These are phyloP conservation scores for Adansonia grandidieri DNA, from an alignment of 441 rosid species.

Conservation along the genomic window DNA sequence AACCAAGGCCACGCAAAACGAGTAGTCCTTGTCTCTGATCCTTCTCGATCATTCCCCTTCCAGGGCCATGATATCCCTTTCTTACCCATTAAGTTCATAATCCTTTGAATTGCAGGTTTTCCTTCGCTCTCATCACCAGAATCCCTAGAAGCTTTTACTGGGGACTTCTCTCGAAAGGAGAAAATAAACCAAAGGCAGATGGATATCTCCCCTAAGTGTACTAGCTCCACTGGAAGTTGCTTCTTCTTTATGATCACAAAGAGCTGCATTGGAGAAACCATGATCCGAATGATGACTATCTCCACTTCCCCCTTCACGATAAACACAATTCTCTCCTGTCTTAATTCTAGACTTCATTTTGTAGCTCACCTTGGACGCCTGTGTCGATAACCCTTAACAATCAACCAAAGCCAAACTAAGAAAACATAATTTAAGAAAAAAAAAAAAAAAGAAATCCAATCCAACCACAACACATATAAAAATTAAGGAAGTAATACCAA, in stretches of 20 bases:
- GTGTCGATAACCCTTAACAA: slow-evolving; percentile 33
- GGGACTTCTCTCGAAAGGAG: slow-evolving; percentile 52
- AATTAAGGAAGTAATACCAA: slow-evolving; percentile 51
- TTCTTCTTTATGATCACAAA: slow-evolving; percentile 74
- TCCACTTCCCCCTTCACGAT: slow-evolving; percentile 75
- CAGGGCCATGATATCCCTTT: slow-evolving; percentile 93
- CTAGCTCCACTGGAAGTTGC: slow-evolving; percentile 84
- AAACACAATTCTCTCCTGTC: slow-evolving; percentile 50
- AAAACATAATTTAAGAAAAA: not conserved
- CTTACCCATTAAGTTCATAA: slow-evolving; percentile 68
- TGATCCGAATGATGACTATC: slow-evolving; percentile 73
- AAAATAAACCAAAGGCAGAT: slow-evolving; percentile 64
- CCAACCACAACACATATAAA: slow-evolving; percentile 24
- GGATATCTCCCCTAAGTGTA: slow-evolving; percentile 83
- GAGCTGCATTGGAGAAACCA: slow-evolving; percentile 53
- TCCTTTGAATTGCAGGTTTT: slow-evolving; percentile 69
- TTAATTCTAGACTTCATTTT: slow-evolving; percentile 81
- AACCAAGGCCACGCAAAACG: slow-evolving; percentile 60
- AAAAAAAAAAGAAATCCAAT: too few species aligned
- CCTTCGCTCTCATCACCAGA: slow-evolving; percentile 78
- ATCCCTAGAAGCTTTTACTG: slow-evolving; percentile 54
- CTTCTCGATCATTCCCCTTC: slow-evolving; percentile 85
- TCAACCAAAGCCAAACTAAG: slow-evolving; percentile 33
- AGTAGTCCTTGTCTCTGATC: slow-evolving; percentile 52
- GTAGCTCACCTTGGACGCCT: slow-evolving; percentile 87